Evolutionary conservation across 768 basidiomycete species (phyloP).

Genomic region (Tylopilus balloui): DNA sequence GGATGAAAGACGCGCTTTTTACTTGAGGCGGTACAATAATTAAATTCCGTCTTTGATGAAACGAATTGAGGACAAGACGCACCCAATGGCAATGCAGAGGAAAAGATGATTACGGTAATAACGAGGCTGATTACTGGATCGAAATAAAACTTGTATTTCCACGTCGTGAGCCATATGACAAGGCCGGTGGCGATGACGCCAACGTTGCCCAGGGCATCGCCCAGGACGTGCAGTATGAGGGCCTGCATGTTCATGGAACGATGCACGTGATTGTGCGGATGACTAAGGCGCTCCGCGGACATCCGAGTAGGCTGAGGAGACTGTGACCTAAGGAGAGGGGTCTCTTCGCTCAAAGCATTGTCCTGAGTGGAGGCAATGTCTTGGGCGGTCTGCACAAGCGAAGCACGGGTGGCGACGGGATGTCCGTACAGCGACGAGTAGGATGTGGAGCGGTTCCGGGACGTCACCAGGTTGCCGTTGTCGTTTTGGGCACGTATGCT

Average conservation of each 20-base stretch:
- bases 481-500: slow-evolving; percentile 30
- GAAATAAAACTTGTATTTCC: slow-evolving; percentile 84
- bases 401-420: slow-evolving; percentile 66
- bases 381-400: slow-evolving; percentile 77
- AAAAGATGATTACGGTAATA: slow-evolving; percentile 96
- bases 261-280: slow-evolving; percentile 40
- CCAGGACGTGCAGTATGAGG: slow-evolving; percentile 88
- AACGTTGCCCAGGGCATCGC: slow-evolving; percentile 96
- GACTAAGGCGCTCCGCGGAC: slow-evolving; percentile 13
- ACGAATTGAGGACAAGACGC: slow-evolving; percentile 17
- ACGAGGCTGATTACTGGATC: slow-evolving; percentile 92
- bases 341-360: slow-evolving; percentile 34
- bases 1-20: slow-evolving; percentile 88
- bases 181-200: slow-evolving; percentile 96
- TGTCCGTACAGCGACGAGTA: slow-evolving; percentile 70
- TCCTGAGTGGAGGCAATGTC: slow-evolving; percentile 52
- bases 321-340: slow-evolving; percentile 38
- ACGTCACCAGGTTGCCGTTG: slow-evolving; percentile 21
- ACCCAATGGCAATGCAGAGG: slow-evolving; percentile 90
- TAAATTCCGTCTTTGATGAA: not conserved
- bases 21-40: slow-evolving; percentile 40
- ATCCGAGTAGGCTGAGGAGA: slow-evolving; percentile 9
- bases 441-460: slow-evolving; percentile 38
- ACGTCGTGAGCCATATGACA: slow-evolving; percentile 86
- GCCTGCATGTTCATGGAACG: slow-evolving; percentile 98